These are phyloP conservation scores for Xylaria sp. DNA, from an alignment of 2,329 filamentous ascomycete species.

Conservation along the genomic window DNA sequence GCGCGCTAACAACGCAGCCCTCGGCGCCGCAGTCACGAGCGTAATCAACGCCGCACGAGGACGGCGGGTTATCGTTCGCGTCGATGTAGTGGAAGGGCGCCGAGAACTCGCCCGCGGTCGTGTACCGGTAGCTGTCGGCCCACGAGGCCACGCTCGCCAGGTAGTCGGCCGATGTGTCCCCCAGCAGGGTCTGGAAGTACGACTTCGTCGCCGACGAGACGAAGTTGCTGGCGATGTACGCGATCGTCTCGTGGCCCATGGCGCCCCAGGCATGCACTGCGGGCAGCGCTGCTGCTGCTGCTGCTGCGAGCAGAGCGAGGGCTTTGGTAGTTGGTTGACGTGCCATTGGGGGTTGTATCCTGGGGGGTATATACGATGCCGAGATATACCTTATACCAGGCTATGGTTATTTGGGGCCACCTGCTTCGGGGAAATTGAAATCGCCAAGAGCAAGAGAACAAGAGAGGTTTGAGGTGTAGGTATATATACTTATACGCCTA, in stretches of 20 bases:
- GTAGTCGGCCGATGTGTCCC: constrained; percentile 58
- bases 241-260: constrained; percentile 64
- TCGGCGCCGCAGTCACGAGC: constrained; percentile 69
- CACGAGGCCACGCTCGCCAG: constrained; percentile 62
- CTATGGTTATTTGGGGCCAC: neutral
- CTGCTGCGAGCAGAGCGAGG: constrained; percentile 37
- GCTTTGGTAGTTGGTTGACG: constrained; percentile 37
- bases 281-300: constrained; percentile 36
- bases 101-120: constrained; percentile 58
- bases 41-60: constrained; percentile 66
- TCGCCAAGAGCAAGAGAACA: constrained; percentile 15
- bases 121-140: constrained; percentile 62
- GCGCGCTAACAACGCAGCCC: constrained; percentile 71
- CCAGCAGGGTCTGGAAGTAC: constrained; percentile 58
- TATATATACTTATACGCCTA: constrained; percentile 1
- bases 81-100: constrained; percentile 66
- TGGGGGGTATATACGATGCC: neutral
- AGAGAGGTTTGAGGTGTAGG: neutral
- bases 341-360: constrained; percentile 40
- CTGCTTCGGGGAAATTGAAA: neutral
- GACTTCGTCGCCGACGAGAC: constrained; percentile 55
- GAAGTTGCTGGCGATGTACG: constrained; percentile 63
- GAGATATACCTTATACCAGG: neutral
- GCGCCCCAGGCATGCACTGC: constrained; percentile 54
- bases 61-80: constrained; percentile 71